A percentile compares a stretch with the other conserved stretches of the same genome.
Conservation (phyloP, 176 grass and related monocot species). For the Oryza coarctata region DNA sequence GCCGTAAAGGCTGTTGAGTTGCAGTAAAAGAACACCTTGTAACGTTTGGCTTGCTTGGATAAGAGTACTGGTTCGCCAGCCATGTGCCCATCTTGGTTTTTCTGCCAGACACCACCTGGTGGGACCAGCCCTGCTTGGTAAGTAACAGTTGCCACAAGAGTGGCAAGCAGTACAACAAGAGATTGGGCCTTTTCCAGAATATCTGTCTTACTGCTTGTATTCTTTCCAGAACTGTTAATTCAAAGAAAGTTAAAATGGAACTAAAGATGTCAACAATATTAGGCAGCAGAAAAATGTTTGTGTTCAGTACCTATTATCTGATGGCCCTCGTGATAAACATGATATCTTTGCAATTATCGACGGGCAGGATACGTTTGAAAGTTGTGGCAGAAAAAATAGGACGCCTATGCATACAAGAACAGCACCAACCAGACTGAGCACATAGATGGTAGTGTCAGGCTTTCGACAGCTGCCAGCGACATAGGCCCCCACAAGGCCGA, state of each 20-base stretch:
- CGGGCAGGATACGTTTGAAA: not conserved
- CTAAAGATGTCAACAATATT: not conserved
- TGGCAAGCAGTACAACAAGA: constrained; percentile 25
- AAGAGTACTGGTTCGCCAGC: constrained; percentile 16
- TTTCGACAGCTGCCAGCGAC: not conserved
- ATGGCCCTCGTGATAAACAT: not conserved
- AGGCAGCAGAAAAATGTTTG: not conserved
- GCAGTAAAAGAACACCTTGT: constrained; percentile 36
- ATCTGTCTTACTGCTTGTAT: not conserved
- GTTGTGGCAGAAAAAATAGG: not conserved
- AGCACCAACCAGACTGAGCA: not conserved
- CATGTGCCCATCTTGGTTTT: not conserved
- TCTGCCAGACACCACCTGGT: constrained; percentile 37
- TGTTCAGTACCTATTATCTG: not conserved
- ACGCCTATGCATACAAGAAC: not conserved
- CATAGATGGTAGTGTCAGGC: not conserved
- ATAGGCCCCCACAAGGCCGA: not conserved
- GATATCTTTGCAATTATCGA: not conserved
- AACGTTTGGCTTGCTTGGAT: not conserved
- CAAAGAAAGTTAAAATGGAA: not conserved
- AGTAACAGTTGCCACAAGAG: constrained; percentile 30
- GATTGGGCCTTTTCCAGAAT: not conserved
- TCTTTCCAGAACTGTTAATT: not conserved
- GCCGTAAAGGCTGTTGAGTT: constrained; percentile 38
- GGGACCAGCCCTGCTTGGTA: constrained; percentile 38